Percentiles rank a stretch among this genome's conserved stretches.
These are phyloP conservation scores for Xylaria telfairii DNA, from an alignment of 495 filamentous ascomycete genomes.

Conservation along the genomic window DNA sequence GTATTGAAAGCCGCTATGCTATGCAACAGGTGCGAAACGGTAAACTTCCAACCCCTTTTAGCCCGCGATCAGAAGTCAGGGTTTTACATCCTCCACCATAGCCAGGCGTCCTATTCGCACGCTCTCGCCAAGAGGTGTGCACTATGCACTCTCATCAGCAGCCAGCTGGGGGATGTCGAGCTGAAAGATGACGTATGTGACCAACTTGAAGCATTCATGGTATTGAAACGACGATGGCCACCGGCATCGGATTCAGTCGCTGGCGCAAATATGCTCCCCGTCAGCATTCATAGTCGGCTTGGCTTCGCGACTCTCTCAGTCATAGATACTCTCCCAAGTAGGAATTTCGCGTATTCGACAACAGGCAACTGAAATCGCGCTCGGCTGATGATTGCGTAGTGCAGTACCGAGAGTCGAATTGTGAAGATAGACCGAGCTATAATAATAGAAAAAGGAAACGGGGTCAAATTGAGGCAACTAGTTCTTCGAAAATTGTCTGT, in stretches of 20 bases:
- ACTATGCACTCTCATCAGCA: conserved; percentile 28
- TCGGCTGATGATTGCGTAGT: not conserved
- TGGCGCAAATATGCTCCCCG: not conserved
- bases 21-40: not conserved
- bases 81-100: conserved; percentile 8
- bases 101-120: not conserved
- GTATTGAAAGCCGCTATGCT: not conserved
- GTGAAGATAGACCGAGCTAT: not conserved
- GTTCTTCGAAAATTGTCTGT: not conserved
- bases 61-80: not conserved
- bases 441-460: conserved; percentile 4
- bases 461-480: not conserved
- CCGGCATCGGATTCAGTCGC: not conserved
- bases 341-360: not conserved
- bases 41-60: not conserved
- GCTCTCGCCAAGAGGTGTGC: conserved; percentile 23
- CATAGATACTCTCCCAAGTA: conserved; percentile 22
- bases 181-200: conserved; percentile 20
- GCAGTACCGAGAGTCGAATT: not conserved
- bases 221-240: conserved; percentile 21
- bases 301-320: conserved; percentile 9
- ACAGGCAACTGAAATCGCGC: not conserved
- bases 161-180: conserved; percentile 21
- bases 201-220: conserved; percentile 25
- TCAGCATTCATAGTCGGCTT: not conserved